Conservation (phyloP, 495 filamentous ascomycete species). For the Melanomma pulvis-pyrius region DNA sequence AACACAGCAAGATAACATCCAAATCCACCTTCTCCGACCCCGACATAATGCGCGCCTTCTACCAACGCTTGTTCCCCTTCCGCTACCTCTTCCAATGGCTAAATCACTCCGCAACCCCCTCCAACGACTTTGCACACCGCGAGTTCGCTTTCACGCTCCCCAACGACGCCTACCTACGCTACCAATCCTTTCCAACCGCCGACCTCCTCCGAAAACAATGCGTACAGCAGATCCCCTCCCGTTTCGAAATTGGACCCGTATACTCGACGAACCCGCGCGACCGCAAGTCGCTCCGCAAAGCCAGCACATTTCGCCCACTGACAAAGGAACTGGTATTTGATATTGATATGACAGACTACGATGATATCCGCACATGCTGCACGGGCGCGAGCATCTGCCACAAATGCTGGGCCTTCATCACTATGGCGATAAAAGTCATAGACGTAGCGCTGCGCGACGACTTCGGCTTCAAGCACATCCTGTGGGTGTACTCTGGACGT, state of each 20-base stretch:
- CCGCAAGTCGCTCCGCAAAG: conserved; percentile 81
- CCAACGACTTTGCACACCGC: conserved; percentile 84
- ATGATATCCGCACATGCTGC: conserved; percentile 94
- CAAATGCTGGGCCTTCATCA: conserved; percentile 96
- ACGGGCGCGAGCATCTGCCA: conserved; percentile 87
- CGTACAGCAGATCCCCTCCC: conserved; percentile 78
- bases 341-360: conserved; percentile 99
- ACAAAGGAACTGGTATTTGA: conserved; percentile 96
- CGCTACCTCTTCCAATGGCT: conserved; percentile 97
- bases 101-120: conserved; percentile 85
- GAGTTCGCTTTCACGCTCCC: conserved; percentile 94
- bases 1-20: conserved; percentile 27
- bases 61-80: conserved; percentile 95
- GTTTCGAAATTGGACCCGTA: conserved; percentile 97
- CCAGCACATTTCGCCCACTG: conserved; percentile 70
- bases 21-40: conserved; percentile 61
- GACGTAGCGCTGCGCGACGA: conserved; percentile 85
- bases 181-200: conserved; percentile 82
- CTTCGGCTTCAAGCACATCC: conserved; percentile 92
- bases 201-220: conserved; percentile 95
- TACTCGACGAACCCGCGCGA: conserved; percentile 93
- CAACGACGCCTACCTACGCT: conserved; percentile 87
- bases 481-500: conserved; percentile 98
- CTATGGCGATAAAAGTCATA: conserved; percentile 93
- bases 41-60: conserved; percentile 86